Conservation (phyloP, 176 grass and related monocot genomes). For the Echinochloa phyllopogon region DNA sequence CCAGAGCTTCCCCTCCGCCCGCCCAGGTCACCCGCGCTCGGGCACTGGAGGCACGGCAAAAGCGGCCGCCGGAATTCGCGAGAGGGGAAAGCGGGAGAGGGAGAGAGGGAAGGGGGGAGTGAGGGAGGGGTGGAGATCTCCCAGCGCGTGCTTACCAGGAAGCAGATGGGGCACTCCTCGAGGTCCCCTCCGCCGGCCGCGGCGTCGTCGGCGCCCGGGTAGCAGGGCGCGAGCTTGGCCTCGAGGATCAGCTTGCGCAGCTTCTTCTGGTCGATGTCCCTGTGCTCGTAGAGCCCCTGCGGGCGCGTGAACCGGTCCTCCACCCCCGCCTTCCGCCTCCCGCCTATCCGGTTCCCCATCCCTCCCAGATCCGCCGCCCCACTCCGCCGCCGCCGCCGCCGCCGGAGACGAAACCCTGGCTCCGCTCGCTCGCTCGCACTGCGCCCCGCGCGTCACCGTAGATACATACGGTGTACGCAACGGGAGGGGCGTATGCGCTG, state of each 20-base stretch:
- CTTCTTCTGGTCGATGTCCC: conserved; percentile 95
- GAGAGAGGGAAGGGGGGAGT: background rate
- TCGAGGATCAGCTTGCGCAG: conserved; percentile 97
- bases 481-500: conserved; percentile 25
- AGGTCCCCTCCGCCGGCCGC: conserved; percentile 50
- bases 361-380: conserved; percentile 44
- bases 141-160: conserved; percentile 61
- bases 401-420: conserved; percentile 52
- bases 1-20: background rate
- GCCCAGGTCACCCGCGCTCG: background rate
- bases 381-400: conserved; percentile 29
- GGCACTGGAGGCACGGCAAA: background rate
- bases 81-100: background rate
- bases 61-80: conserved; percentile 5
- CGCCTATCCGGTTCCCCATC: conserved; percentile 97
- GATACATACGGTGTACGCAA: conserved; percentile 57
- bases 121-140: conserved; percentile 35
- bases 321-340: conserved; percentile 71
- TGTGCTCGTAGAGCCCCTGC: conserved; percentile 92
- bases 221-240: conserved; percentile 96
- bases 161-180: conserved; percentile 99
- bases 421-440: background rate
- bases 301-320: conserved; percentile 91
- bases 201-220: conserved; percentile 74
- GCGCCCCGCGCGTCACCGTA: conserved; percentile 46